Evolutionary conservation across 495 filamentous ascomycete genomes (phyloP).

Genomic region (Penicillium turbatum): DNA sequence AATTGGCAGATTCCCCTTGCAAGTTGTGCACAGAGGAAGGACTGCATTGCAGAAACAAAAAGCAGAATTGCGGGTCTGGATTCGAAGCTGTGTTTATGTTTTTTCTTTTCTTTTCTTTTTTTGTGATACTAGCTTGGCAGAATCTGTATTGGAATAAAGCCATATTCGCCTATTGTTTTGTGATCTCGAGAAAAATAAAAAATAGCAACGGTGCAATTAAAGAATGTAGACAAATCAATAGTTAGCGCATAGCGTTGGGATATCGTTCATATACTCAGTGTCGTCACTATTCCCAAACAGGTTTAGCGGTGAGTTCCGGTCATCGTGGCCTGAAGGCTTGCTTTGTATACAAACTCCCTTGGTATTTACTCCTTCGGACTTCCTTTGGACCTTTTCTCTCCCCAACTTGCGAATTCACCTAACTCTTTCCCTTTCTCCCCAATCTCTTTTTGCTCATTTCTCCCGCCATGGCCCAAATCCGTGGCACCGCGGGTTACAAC

Average conservation of each 20-base stretch:
- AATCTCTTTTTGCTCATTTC: neutral
- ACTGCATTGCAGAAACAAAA: conserved; percentile 2
- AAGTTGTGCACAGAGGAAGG: conserved; percentile 5
- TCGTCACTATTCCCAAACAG: conserved; percentile 32
- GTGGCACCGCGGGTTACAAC: conserved; percentile 94
- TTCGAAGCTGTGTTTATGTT: conserved; percentile 7
- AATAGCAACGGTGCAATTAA: neutral
- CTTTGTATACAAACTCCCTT: conserved; percentile 23
- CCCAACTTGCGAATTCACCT: neutral
- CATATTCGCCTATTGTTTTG: neutral
- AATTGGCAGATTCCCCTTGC: conserved; percentile 10
- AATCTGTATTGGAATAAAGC: conserved; percentile 7
- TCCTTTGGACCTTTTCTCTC: conserved; percentile 2
- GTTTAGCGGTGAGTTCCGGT: conserved; percentile 38
- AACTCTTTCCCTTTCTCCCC: conserved; percentile 6
- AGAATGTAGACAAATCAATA: conserved; percentile 9
- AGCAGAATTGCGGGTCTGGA: conserved; percentile 13
- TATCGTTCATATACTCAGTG: conserved; percentile 11
- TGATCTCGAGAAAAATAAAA: neutral
- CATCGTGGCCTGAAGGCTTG: conserved; percentile 42
- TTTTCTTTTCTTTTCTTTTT: neutral
- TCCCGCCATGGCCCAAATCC: conserved; percentile 81
- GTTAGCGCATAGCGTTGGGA: conserved; percentile 2
- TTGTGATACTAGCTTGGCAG: neutral
- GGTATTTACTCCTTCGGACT: conserved; percentile 19